Conservation (phyloP, 2,329 filamentous ascomycete species). For the Colletotrichum limetticola region DNA sequence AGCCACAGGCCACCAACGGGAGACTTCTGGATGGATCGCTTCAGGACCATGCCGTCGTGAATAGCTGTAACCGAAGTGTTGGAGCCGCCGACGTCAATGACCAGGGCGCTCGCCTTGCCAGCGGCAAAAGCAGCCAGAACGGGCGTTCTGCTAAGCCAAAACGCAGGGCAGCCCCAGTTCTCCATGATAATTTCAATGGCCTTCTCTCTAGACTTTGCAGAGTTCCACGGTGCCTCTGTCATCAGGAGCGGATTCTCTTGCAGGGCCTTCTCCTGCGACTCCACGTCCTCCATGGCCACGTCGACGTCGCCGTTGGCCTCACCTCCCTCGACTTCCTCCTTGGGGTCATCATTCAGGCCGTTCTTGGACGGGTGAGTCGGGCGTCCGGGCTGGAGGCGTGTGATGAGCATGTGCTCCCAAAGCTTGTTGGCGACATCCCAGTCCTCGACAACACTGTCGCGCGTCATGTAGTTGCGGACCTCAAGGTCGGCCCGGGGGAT, state of each 20-base stretch:
- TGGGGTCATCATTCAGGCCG: conserved; percentile 77
- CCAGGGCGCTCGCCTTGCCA: conserved; percentile 91
- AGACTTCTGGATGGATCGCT: conserved; percentile 88
- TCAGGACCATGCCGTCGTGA: conserved; percentile 93
- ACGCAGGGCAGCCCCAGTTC: conserved; percentile 93
- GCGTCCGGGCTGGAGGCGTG: conserved; percentile 82
- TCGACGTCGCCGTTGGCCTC: conserved; percentile 72
- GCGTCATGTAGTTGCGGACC: conserved; percentile 90
- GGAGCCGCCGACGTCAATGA: conserved; percentile 90
- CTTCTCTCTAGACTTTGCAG: conserved; percentile 88
- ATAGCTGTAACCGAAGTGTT: conserved; percentile 91
- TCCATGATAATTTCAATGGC: conserved; percentile 97
- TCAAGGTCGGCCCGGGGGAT: conserved; percentile 81
- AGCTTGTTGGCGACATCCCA: conserved; percentile 92
- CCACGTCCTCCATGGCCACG: conserved; percentile 65
- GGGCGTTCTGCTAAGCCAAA: conserved; percentile 90
- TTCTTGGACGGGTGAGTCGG: conserved; percentile 78
- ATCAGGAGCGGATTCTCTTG: conserved; percentile 91
- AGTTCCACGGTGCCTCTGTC: conserved; percentile 95
- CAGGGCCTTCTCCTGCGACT: conserved; percentile 78
- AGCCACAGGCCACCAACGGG: conserved; percentile 90
- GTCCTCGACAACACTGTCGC: conserved; percentile 91
- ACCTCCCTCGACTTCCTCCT: conserved; percentile 68
- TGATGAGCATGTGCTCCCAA: conserved; percentile 94
- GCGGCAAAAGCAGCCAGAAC: conserved; percentile 92